phyloP scores from a whole-genome alignment of 257 asterid genomes.

The Solanum chmielewskii region DNA sequence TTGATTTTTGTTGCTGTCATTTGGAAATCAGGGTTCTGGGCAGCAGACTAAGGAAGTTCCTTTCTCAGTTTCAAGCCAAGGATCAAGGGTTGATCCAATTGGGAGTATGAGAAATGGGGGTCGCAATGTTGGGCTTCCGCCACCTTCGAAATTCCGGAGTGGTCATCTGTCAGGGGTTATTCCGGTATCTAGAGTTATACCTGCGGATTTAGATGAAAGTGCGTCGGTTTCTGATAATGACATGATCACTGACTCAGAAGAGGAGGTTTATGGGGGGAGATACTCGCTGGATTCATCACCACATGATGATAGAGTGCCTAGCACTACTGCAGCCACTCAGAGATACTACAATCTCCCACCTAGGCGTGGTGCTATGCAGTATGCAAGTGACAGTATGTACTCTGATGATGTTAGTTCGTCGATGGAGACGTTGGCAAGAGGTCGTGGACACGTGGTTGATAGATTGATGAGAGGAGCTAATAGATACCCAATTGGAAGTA shows the following conservation, averaged over 20 bases:
- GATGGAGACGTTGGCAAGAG: conserved; percentile 30
- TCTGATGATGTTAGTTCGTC: conserved; percentile 33
- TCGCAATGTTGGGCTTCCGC: conserved; percentile 29
- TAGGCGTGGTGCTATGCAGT: conserved; percentile 6
- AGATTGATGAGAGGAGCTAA: conserved; percentile 23
- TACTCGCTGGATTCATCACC: conserved; percentile 38
- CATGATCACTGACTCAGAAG: conserved; percentile 31
- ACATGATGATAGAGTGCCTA: conserved; percentile 24
- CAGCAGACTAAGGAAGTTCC: conserved; percentile 18
- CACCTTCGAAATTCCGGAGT: conserved; percentile 23
- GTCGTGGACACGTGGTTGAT: conserved; percentile 12
- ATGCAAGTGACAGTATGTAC: conserved; percentile 27
- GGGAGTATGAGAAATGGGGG: conserved; percentile 16
- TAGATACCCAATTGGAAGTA: conserved; percentile 15
- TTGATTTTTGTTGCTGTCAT: neutral
- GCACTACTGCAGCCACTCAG: conserved; percentile 8
- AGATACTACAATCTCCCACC: conserved; percentile 7
- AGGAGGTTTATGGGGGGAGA: conserved; percentile 32
- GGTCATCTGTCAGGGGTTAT: conserved; percentile 29
- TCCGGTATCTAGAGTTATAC: conserved; percentile 24
- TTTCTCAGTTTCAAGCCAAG: conserved; percentile 10
- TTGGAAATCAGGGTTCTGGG: conserved; percentile 24
- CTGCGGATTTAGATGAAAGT: conserved; percentile 19
- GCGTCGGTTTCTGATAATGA: conserved; percentile 29
- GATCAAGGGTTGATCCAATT: conserved; percentile 21